Conservation (phyloP, 1,139 yeast genomes). For the Suhomyces coccinellae region DNA sequence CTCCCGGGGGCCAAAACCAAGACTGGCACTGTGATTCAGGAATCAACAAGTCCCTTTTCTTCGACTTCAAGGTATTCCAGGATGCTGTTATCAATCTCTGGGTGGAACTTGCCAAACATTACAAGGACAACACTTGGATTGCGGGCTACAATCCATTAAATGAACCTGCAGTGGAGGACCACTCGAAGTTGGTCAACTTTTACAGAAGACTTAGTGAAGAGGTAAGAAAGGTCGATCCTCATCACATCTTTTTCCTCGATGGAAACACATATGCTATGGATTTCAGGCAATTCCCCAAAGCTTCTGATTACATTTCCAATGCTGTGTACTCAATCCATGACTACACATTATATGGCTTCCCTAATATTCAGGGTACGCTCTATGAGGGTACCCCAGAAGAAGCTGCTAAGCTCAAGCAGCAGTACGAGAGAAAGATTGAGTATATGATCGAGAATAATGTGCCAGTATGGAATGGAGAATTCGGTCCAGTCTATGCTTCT, state of each 20-base stretch:
- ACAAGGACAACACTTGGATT: slow-evolving; percentile 43
- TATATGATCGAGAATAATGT: slow-evolving; percentile 36
- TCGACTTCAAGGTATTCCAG: slow-evolving; percentile 48
- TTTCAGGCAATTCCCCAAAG: slow-evolving; percentile 43
- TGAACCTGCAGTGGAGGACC: slow-evolving; percentile 46
- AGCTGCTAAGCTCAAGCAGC: slow-evolving; percentile 29
- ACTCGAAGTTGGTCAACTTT: slow-evolving; percentile 35
- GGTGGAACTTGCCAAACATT: slow-evolving; percentile 41
- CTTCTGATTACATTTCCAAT: slow-evolving; percentile 30
- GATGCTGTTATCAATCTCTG: slow-evolving; percentile 43
- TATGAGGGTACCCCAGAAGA: slow-evolving; percentile 35
- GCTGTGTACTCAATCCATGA: slow-evolving; percentile 50
- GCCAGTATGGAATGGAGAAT: slow-evolving; percentile 55
- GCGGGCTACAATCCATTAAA: slow-evolving; percentile 52
- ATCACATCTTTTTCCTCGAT: slow-evolving; percentile 47
- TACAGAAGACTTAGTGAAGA: slow-evolving; percentile 35
- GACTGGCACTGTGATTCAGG: slow-evolving; percentile 51
- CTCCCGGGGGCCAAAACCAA: slow-evolving; percentile 52
- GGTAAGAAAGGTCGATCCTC: slow-evolving; percentile 41
- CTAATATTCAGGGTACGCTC: slow-evolving; percentile 30
- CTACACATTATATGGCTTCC: slow-evolving; percentile 43
- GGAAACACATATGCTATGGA: slow-evolving; percentile 51
- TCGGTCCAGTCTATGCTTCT: slow-evolving; percentile 50
- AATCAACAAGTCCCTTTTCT: slow-evolving; percentile 43
- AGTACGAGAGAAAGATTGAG: slow-evolving; percentile 42